Conservation (phyloP, 2,329 filamentous ascomycete genomes). For the Ophiocordyceps australis region DNA sequence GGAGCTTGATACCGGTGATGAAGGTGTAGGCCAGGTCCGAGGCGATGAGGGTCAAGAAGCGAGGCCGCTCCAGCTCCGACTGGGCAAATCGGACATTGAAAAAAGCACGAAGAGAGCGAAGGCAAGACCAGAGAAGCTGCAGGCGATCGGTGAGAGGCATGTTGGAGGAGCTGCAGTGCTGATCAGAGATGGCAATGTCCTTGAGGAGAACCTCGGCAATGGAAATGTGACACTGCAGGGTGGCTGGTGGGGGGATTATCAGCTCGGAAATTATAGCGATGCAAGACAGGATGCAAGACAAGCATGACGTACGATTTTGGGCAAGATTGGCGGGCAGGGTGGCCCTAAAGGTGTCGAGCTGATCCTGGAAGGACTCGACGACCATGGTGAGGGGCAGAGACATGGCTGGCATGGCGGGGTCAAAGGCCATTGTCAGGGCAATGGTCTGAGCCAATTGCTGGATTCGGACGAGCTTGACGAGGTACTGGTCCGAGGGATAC, state of each 20-base stretch:
- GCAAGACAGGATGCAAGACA: neutral
- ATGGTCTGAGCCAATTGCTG: slow-evolving; percentile 30
- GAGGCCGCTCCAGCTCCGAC: slow-evolving; percentile 15
- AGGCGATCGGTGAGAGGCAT: slow-evolving; percentile 20
- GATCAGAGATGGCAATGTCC: slow-evolving; percentile 24
- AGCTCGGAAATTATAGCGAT: no score
- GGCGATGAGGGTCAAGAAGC: slow-evolving; percentile 22
- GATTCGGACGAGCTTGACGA: slow-evolving; percentile 25
- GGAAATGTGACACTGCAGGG: slow-evolving; percentile 21
- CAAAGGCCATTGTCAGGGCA: slow-evolving; percentile 17
- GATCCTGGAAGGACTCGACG: slow-evolving; percentile 23
- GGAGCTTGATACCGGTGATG: slow-evolving; percentile 26
- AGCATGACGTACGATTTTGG: slow-evolving; percentile 12
- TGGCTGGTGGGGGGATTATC: slow-evolving; percentile 9
- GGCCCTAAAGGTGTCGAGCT: slow-evolving; percentile 19
- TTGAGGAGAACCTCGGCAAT: slow-evolving; percentile 27
- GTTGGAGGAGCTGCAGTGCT: slow-evolving; percentile 10
- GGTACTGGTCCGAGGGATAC: slow-evolving; percentile 21
- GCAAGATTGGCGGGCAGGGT: slow-evolving; percentile 16
- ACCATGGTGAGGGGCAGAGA: slow-evolving; percentile 21
- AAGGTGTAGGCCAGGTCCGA: slow-evolving; percentile 29
- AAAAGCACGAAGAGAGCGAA: slow-evolving; percentile 19
- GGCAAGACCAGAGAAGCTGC: slow-evolving; percentile 25
- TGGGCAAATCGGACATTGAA: slow-evolving; percentile 16
- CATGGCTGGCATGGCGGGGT: slow-evolving; percentile 11